These are phyloP conservation scores for Ogataea ramenticola DNA, from an alignment of 805 yeast species.

Conservation along the genomic window DNA sequence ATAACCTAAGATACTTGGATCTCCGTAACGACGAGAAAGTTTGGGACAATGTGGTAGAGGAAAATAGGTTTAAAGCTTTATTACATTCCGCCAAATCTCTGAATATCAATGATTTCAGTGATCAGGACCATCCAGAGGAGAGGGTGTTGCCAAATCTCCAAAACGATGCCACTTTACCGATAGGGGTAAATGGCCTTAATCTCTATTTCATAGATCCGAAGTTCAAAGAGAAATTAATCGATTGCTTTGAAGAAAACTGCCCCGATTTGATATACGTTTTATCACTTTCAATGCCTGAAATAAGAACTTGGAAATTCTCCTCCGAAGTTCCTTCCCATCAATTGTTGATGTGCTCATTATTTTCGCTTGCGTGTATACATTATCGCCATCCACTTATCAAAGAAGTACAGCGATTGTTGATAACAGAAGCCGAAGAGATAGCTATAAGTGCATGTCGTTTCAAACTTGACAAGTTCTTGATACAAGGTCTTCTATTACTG, in stretches of 20 bases:
- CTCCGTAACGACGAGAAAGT: neutral
- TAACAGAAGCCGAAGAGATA: conserved; percentile 19
- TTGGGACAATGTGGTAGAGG: neutral
- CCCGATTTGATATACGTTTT: conserved; percentile 9
- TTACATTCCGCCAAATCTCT: neutral
- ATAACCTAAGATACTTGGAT: conserved; percentile 1
- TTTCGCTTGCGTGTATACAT: conserved; percentile 19
- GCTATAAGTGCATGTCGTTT: conserved; percentile 16
- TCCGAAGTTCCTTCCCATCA: conserved; percentile 14
- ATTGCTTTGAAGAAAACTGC: conserved; percentile 10
- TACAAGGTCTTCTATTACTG: conserved; percentile 19
- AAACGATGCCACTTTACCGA: neutral
- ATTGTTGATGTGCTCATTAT: conserved; percentile 17
- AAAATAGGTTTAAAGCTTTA: neutral
- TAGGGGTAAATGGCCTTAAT: conserved; percentile 8
- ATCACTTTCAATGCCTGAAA: conserved; percentile 5
- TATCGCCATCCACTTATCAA: conserved; percentile 11
- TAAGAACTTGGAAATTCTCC: conserved; percentile 13
- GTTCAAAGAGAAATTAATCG: conserved; percentile 7
- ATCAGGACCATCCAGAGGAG: neutral
- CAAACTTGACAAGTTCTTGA: conserved; percentile 15
- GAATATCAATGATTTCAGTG: neutral
- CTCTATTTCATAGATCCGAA: conserved; percentile 11
- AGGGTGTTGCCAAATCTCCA: neutral
- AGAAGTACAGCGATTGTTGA: conserved; percentile 11